Base-by-base conservation (phyloP, 805 yeast species). In the Barnettozyma vustinii region DNA sequence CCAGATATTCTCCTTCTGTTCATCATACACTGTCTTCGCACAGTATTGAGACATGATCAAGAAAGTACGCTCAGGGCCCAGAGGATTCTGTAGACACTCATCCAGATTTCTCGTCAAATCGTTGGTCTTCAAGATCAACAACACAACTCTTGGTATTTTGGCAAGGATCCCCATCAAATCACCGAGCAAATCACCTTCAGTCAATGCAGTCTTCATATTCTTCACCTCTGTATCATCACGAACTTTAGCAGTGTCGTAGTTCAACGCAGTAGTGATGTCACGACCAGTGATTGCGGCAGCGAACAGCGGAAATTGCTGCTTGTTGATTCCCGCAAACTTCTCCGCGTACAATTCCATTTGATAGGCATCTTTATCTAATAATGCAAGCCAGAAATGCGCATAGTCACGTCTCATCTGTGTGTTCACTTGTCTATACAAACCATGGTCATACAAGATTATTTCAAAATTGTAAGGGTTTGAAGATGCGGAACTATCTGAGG, bases 221-320 rank as follows among this genome's bases (percentile, higher is more conserved):
- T 66, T 70, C 36, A 86, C 76, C 64, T 94, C 99, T 1, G 71
- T 74, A 0, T 75, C 71, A 19, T 78, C 68, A 46, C 97, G 74
- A 0, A 67, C 61, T 27, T 75, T 66, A 13, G 75, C 68, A 16
- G 85, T 74, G 53, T 87, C 84, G 46, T 84, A 81, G 53, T 76
- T 75, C 46, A 86, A 62, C 0, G 95, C 92, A 48, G 81, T 80
- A 19, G 84, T 81, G 21, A 86, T 87, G 57, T 91, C 95, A 50
- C 99, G 73, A 1, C 99, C 99, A 0, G 99, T 94, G 40, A 94
- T 83, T 1, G 98, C 97, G 1, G 96, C 90, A 1, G 95, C 87
- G 62, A 94, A 85, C 12, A 94, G 71, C 20, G 86, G 84, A 68
- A 91, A 89, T 59, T 88, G 87, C 8, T 81, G 83, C 26, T 85